Base-by-base conservation (phyloP, 768 basidiomycete genomes). In the Boletus subparvulus region DNA sequence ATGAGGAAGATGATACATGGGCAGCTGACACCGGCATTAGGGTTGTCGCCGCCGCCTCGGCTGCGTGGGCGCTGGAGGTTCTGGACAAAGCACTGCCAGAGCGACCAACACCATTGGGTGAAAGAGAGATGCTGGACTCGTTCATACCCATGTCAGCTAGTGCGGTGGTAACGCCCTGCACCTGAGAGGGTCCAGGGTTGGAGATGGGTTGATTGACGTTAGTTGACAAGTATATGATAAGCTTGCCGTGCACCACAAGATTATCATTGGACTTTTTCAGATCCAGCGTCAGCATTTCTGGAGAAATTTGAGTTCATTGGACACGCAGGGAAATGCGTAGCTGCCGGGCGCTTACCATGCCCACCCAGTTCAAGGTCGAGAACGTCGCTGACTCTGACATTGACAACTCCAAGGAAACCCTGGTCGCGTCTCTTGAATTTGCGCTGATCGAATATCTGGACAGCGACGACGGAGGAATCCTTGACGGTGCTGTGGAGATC, bases 231-330 rank as follows among this genome's bases (percentile, higher is more conserved):
- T 96, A 94, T 62, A 98, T 84, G 72, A 98, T 95, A 62, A 99
- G 84, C 75, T 98, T 98, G 46, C 97, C 97, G 67, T 98, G 94
- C 4, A 99, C 97, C 47, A 94, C 91, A 28, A 97, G 84, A 69
- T 97, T 95, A 74, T 99, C 97, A 65, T 96, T 97, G n/a, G 95
- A 98, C 75, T 96, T 96, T 79, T 98, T 97, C 65, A 99, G 78
- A 69, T 98, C 97, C 62, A 95, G 73, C 1, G 96, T 98, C 48
- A 98, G 83, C 87, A 97, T 97, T 79, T 98, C 97, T 94, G 50
- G 19, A 11, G 17, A 58, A 30, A 54, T 32, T 12, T 24, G 56
- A 55, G 47, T 45, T 56, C 11, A 44, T 45, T 13, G 19, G 42
- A 43, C 30, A 35, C 44, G 46, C 3, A 19, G 24, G 35, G 36